Evolutionary conservation across 208 protist species (phyloP).

Genomic region (Herpetomonas tarakana): DNA sequence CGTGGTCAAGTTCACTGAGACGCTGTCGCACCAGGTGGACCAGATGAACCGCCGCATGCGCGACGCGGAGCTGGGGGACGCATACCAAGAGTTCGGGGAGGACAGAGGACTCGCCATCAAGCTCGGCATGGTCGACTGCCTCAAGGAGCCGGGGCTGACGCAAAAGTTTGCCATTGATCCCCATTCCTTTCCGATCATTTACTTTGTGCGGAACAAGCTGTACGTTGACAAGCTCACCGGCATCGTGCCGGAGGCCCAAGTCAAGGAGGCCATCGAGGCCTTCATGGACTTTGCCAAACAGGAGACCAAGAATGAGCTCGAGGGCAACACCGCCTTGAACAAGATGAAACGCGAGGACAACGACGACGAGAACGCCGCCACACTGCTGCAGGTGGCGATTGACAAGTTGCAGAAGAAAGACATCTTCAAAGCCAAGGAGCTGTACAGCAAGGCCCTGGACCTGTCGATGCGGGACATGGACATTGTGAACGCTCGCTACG

Average conservation of each 20-base stretch:
- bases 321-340: slow-evolving; percentile 50
- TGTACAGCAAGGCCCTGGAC: slow-evolving; percentile 65
- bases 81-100: slow-evolving; percentile 74
- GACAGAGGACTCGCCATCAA: slow-evolving; percentile 82
- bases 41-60: slow-evolving; percentile 55
- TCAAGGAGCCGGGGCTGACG: slow-evolving; percentile 55
- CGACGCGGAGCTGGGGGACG: slow-evolving; percentile 38
- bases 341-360: slow-evolving; percentile 68
- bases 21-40: slow-evolving; percentile 65
- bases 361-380: slow-evolving; percentile 88
- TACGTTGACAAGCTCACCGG: slow-evolving; percentile 72
- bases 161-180: slow-evolving; percentile 69
- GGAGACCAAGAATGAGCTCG: slow-evolving; percentile 57
- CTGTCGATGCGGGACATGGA: slow-evolving; percentile 48
- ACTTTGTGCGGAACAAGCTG: slow-evolving; percentile 72
- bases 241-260: slow-evolving; percentile 78
- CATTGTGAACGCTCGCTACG: slow-evolving; percentile 45
- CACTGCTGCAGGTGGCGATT: slow-evolving; percentile 64
- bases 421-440: slow-evolving; percentile 55
- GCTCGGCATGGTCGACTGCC: slow-evolving; percentile 75
- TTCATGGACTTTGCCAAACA: slow-evolving; percentile 77
- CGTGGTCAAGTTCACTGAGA: slow-evolving; percentile 58
- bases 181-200: slow-evolving; percentile 81
- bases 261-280: slow-evolving; percentile 83
- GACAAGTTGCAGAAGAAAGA: slow-evolving; percentile 70